Conservation (phyloP, 1,284 basidiomycete species). For the Ustilago xerochloae region DNA sequence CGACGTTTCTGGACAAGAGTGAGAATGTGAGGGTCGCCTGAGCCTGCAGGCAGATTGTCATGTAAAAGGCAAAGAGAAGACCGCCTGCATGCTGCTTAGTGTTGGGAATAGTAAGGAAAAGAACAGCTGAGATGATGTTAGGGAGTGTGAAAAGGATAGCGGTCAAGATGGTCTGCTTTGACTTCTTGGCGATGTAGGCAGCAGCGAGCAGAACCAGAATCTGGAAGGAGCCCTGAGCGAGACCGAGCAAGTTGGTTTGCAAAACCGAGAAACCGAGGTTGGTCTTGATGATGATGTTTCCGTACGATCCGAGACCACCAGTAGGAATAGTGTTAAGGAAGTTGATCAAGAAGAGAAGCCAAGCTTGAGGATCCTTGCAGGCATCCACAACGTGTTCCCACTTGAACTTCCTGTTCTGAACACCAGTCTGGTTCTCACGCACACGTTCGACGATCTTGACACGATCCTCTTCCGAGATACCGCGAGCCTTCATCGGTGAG, state of each 20-base stretch:
- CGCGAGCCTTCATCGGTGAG: slow-evolving; percentile 49
- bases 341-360: slow-evolving; percentile 67
- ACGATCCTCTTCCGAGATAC: slow-evolving; percentile 72
- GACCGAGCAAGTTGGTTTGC: slow-evolving; percentile 60
- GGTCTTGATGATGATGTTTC: slow-evolving; percentile 70
- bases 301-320: slow-evolving; percentile 70
- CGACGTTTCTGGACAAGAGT: slow-evolving; percentile 71
- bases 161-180: slow-evolving; percentile 62
- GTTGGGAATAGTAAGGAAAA: slow-evolving; percentile 45
- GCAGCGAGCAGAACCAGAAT: slow-evolving; percentile 40
- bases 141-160: slow-evolving; percentile 50
- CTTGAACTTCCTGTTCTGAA: slow-evolving; percentile 74
- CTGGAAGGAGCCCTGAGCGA: slow-evolving; percentile 56
- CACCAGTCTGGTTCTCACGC: slow-evolving; percentile 72
- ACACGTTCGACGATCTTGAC: slow-evolving; percentile 73
- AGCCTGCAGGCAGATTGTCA: slow-evolving; percentile 43
- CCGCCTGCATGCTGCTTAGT: slow-evolving; percentile 36
- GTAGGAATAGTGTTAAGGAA: slow-evolving; percentile 74
- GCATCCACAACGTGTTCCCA: slow-evolving; percentile 72
- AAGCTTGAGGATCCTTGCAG: slow-evolving; percentile 70
- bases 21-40: slow-evolving; percentile 52
- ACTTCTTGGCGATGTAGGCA: slow-evolving; percentile 33
- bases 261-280: slow-evolving; percentile 60
- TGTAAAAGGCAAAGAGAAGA: slow-evolving; percentile 43
- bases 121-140: slow-evolving; percentile 60